Evolutionary conservation across 495 filamentous ascomycete species (phyloP).

Genomic region (Neurospora discreta): DNA sequence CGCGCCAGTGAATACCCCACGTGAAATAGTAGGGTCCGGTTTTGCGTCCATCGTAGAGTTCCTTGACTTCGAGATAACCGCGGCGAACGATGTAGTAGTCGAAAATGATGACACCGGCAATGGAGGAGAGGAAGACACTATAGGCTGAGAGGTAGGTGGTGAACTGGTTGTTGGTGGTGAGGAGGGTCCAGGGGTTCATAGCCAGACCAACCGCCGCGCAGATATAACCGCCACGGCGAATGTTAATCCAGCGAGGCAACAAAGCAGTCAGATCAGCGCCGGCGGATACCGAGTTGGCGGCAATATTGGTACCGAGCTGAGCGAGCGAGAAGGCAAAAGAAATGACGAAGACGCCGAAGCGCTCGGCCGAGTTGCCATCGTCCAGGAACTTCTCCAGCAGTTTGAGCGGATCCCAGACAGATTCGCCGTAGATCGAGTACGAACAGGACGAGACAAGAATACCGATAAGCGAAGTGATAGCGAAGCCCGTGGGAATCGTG

Average conservation of each 20-base stretch:
- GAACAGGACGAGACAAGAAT: conserved; percentile 89
- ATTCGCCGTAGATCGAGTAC: conserved; percentile 58
- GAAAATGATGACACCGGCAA: conserved; percentile 79
- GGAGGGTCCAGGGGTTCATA: conserved; percentile 84
- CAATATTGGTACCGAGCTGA: conserved; percentile 87
- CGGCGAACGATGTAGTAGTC: conserved; percentile 86
- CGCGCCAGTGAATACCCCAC: conserved; percentile 70
- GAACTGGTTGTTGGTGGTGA: conserved; percentile 72
- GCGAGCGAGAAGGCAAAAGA: conserved; percentile 72
- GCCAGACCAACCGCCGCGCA: conserved; percentile 74
- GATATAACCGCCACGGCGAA: conserved; percentile 83
- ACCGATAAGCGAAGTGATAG: conserved; percentile 82
- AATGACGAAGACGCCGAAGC: conserved; percentile 86
- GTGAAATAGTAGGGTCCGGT: conserved; percentile 61
- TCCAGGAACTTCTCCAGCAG: conserved; percentile 63
- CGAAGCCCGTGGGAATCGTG: conserved; percentile 79
- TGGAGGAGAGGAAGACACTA: conserved; percentile 88
- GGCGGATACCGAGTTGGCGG: conserved; percentile 81
- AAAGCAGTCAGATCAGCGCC: conserved; percentile 88
- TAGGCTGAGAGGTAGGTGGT: conserved; percentile 92
- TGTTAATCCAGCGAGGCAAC: conserved; percentile 76
- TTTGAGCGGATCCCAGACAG: conserved; percentile 81
- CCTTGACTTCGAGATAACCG: conserved; percentile 68
- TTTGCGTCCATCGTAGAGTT: conserved; percentile 64
- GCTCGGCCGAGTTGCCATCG: conserved; percentile 61